Percentiles rank a stretch among this genome's conserved stretches.
These are phyloP conservation scores for Calonectria pseudoturangicola DNA, from an alignment of 2,329 filamentous ascomycete genomes.

Conservation along the genomic window DNA sequence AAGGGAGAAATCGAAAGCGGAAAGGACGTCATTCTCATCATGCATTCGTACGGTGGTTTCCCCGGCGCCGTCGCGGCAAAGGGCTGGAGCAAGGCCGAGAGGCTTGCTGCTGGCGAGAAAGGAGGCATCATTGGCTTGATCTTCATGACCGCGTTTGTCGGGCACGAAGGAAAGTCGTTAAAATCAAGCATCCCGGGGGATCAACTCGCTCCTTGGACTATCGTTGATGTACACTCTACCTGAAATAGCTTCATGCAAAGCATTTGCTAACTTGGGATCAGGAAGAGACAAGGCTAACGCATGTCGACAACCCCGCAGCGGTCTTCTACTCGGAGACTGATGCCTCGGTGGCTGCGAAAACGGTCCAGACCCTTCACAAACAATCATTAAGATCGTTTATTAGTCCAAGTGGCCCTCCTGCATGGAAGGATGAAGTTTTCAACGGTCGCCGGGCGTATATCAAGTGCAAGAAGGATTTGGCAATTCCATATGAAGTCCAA, in stretches of 20 bases:
- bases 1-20: slow-evolving; percentile 42
- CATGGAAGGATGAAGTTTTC: slow-evolving; percentile 41
- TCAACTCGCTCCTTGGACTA: slow-evolving; percentile 19
- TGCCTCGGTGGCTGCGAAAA: not conserved
- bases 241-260: not conserved
- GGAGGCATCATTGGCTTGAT: slow-evolving; percentile 41
- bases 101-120: slow-evolving; percentile 5
- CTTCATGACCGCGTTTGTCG: slow-evolving; percentile 41
- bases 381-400: slow-evolving; percentile 27
- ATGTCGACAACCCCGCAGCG: slow-evolving; percentile 67
- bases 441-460: slow-evolving; percentile 38
- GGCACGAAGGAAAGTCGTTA: slow-evolving; percentile 31
- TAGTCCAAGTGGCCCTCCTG: slow-evolving; percentile 25
- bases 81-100: slow-evolving; percentile 44
- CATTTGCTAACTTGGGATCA: not conserved
- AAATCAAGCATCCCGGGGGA: slow-evolving; percentile 27
- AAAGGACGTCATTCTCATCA: slow-evolving; percentile 47
- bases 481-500: slow-evolving; percentile 32
- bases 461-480: slow-evolving; percentile 34
- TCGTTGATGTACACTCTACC: not conserved
- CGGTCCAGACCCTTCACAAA: slow-evolving; percentile 22
- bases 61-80: slow-evolving; percentile 44
- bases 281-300: slow-evolving; percentile 21
- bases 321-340: slow-evolving; percentile 38
- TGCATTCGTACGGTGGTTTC: slow-evolving; percentile 51